These are phyloP conservation scores for Picea mariana DNA, from an alignment of 83 land plant species.

Conservation along the genomic window DNA sequence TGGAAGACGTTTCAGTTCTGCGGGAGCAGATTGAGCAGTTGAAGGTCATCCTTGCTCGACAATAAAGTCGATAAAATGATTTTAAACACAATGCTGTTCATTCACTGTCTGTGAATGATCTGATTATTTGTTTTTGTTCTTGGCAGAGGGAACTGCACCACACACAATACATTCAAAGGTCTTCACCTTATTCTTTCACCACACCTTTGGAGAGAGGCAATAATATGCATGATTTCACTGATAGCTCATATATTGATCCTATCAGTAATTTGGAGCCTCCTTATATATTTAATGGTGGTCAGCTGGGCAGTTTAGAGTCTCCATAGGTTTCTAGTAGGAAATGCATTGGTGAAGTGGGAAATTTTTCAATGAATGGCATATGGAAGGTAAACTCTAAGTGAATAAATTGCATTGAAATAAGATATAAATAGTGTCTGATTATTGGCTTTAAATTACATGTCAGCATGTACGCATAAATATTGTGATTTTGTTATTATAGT, in stretches of 20 bases:
- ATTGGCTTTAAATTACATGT: not conserved
- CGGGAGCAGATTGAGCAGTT: slow-evolving; percentile 29
- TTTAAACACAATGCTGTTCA: too few relatives aligned
- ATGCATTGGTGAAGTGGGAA: not conserved
- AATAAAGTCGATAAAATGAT: too few relatives aligned
- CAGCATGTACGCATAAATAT: not conserved
- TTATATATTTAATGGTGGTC: not conserved
- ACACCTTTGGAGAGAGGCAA: not conserved
- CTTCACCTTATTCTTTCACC: not conserved
- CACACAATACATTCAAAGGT: slow-evolving; percentile 1
- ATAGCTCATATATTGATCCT: not conserved
- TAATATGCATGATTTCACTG: not conserved
- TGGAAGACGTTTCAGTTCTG: slow-evolving; percentile 26
- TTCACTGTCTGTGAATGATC: too few relatives aligned
- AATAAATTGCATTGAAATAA: not conserved
- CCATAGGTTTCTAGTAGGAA: not conserved
- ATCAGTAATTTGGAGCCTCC: not conserved
- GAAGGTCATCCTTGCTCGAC: too few relatives aligned
- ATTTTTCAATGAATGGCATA: not conserved
- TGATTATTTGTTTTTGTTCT: too few relatives aligned
- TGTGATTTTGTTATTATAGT: not conserved
- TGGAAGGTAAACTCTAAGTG: not conserved
- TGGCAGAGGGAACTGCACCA: not conserved
- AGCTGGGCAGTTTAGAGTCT: not conserved
- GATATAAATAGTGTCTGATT: not conserved